Percentiles rank a stretch among this genome's conserved stretches.
phyloP scores from a whole-genome alignment of 768 basidiomycete species.

The Kwoniella pini region DNA sequence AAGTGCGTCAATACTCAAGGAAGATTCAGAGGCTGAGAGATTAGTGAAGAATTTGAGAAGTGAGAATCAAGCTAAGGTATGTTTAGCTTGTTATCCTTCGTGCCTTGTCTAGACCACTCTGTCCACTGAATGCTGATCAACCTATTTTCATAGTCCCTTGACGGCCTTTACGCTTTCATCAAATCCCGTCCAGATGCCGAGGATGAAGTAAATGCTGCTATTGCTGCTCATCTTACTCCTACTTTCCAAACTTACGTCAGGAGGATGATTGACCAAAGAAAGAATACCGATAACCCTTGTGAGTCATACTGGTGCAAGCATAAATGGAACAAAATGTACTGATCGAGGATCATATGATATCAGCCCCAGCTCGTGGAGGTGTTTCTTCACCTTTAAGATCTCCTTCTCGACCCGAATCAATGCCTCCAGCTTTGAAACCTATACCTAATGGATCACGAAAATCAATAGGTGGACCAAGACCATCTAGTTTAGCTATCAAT shows the following conservation, averaged over 20 bases:
- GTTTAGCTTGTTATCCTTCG: not conserved
- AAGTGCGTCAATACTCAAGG: slow-evolving; percentile 34
- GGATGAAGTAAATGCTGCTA: slow-evolving; percentile 39
- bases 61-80: slow-evolving; percentile 64
- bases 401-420: slow-evolving; percentile 24
- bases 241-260: slow-evolving; percentile 42
- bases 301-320: no score
- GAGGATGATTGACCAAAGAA: slow-evolving; percentile 37
- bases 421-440: slow-evolving; percentile 16
- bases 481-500: slow-evolving; percentile 31
- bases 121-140: not conserved
- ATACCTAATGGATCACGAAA: slow-evolving; percentile 8
- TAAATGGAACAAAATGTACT: not conserved
- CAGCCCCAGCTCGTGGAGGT: slow-evolving; percentile 29
- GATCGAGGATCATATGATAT: not conserved
- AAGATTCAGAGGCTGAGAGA: slow-evolving; percentile 70
- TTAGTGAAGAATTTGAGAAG: slow-evolving; percentile 76
- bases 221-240: slow-evolving; percentile 26
- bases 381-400: slow-evolving; percentile 22
- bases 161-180: slow-evolving; percentile 88
- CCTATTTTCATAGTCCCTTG: slow-evolving; percentile 66
- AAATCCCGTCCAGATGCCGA: slow-evolving; percentile 71
- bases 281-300: slow-evolving; percentile 30
- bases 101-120: not conserved
- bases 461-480: slow-evolving; percentile 35